A percentile compares a stretch with the other conserved stretches of the same genome.
Evolutionary conservation across 192 early-diverging fungal species (phyloP).

Genomic region (Oehlia diaphana): DNA sequence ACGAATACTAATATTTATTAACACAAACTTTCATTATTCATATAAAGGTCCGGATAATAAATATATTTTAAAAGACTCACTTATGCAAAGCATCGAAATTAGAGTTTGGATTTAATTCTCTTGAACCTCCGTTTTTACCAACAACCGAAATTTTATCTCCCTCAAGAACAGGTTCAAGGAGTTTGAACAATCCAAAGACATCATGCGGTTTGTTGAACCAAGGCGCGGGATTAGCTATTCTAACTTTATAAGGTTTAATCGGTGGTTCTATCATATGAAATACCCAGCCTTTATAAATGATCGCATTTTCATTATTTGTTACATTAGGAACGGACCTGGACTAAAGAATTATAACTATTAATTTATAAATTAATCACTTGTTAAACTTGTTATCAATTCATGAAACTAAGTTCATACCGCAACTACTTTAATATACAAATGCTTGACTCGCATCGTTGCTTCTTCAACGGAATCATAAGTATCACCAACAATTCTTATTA

Average conservation of each 20-base stretch:
- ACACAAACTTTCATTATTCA: neutral
- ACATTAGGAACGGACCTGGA: neutral
- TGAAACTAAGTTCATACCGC: neutral
- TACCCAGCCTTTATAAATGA: slow-evolving; percentile 1
- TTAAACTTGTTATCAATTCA: neutral
- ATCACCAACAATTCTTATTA: slow-evolving; percentile 26
- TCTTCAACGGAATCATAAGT: slow-evolving; percentile 17
- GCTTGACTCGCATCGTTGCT: slow-evolving; percentile 37
- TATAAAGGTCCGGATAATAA: neutral
- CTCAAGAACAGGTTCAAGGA: slow-evolving; percentile 18
- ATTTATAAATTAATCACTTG: too few species aligned
- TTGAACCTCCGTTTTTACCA: neutral
- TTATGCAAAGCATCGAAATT: neutral
- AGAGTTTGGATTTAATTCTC: neutral
- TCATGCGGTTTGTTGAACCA: neutral
- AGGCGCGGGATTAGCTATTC: neutral
- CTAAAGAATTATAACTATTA: neutral
- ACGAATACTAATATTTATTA: slow-evolving; percentile 11
- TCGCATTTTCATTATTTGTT: neutral
- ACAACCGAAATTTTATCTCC: neutral
- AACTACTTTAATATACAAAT: slow-evolving; percentile 39
- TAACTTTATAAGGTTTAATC: neutral
- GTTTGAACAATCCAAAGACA: neutral
- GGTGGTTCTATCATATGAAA: slow-evolving; percentile 23
- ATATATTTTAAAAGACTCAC: neutral